Conservation (phyloP, 805 yeast genomes). For the Cyberlindnera xishuangbannaensis region DNA sequence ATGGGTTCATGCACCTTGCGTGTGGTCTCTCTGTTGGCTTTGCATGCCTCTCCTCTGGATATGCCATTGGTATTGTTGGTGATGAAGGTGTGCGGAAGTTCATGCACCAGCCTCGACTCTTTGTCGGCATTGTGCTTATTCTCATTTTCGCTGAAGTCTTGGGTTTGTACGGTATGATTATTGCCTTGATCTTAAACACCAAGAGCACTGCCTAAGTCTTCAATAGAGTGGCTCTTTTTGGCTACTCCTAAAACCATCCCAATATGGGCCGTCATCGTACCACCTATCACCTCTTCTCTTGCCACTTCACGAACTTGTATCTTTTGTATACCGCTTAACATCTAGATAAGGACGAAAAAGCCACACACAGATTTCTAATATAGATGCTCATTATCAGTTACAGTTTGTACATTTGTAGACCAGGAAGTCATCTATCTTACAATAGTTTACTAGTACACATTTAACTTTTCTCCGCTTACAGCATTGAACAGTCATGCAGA, state of each 20-base stretch:
- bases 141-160: constrained; percentile 88
- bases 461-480: no score
- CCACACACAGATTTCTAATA: neutral
- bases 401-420: no score
- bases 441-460: no score
- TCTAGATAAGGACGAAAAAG: neutral
- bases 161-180: constrained; percentile 91
- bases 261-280: no score
- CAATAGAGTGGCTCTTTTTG: no score
- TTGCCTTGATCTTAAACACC: constrained; percentile 87
- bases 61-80: constrained; percentile 92
- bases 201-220: constrained; percentile 49
- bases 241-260: no score
- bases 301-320: no score
- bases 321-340: neutral
- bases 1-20: constrained; percentile 97
- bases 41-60: constrained; percentile 94
- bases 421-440: no score
- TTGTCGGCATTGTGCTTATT: constrained; percentile 85
- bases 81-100: constrained; percentile 87
- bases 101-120: constrained; percentile 82
- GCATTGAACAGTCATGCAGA: constrained; percentile 25
- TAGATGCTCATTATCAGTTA: neutral
- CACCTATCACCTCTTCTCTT: no score
- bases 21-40: constrained; percentile 96